A percentile compares a stretch with the other conserved stretches of the same genome.
Conservation (phyloP, 257 asterid genomes). For the Jaltomata sinuosa region DNA sequence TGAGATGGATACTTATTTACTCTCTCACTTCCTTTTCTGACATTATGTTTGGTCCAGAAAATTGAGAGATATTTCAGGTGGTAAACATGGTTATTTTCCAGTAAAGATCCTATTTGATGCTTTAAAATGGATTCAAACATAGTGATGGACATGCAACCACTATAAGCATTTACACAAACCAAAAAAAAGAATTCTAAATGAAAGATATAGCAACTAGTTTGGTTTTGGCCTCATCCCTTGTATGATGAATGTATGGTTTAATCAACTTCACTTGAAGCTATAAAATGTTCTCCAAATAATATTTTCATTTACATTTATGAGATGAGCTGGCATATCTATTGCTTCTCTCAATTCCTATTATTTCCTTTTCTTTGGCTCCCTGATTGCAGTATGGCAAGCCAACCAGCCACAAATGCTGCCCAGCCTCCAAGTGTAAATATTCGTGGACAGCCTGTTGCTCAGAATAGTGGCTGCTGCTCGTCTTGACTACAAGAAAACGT, state of each 20-base stretch:
- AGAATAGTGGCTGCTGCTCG: constrained; percentile 41
- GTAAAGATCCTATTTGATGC: not conserved
- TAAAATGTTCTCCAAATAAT: not conserved
- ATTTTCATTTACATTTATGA: not conserved
- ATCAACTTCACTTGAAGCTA: not conserved
- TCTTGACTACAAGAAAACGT: constrained; percentile 2
- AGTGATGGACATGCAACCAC: not conserved
- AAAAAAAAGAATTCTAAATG: not conserved
- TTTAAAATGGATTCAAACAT: not conserved
- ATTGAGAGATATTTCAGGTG: not conserved
- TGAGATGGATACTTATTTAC: not conserved
- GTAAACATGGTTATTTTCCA: not conserved
- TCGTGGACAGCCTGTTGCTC: constrained; percentile 39
- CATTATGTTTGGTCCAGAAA: not conserved
- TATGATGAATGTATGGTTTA: not conserved
- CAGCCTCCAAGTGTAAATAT: constrained; percentile 39
- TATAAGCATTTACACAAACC: not conserved
- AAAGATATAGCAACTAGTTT: not conserved
- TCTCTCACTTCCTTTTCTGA: not conserved
- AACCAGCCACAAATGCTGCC: constrained; percentile 26
- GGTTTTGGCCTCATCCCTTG: not conserved
- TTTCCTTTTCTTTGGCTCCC: not conserved
- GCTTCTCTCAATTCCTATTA: not conserved
- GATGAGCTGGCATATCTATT: not conserved
- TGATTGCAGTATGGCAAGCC: constrained; percentile 41